phyloP scores from a whole-genome alignment of 768 basidiomycete species.

The Auricularia auricula-judae region DNA sequence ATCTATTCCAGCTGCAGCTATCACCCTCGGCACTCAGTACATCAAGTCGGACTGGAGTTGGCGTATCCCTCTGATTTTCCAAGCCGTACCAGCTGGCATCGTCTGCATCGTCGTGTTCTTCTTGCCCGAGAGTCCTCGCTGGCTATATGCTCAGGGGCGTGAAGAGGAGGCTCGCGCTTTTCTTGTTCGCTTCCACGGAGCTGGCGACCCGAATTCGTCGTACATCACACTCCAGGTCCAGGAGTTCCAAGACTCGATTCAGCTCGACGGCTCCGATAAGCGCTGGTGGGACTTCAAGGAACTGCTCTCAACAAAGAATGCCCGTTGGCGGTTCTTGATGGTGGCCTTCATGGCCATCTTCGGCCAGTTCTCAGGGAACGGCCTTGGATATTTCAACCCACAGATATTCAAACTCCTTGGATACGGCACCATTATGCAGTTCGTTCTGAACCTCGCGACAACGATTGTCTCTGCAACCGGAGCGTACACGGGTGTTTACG shows the following conservation, averaged over 20 bases:
- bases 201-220: constrained; percentile 36
- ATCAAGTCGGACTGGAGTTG: constrained; percentile 35
- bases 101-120: constrained; percentile 21
- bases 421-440: constrained; percentile 16
- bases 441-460: constrained; percentile 24
- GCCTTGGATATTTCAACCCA: constrained; percentile 32
- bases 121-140: constrained; percentile 37
- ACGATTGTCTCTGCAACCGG: constrained; percentile 20
- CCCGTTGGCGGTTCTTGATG: constrained; percentile 28
- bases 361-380: constrained; percentile 47
- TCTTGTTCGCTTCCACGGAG: constrained; percentile 42
- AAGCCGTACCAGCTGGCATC: constrained; percentile 34
- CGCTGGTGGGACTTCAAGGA: constrained; percentile 45
- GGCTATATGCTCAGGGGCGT: constrained; percentile 39
- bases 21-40: constrained; percentile 14
- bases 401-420: constrained; percentile 15
- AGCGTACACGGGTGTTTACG: constrained; percentile 17
- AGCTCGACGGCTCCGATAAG: constrained; percentile 42
- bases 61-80: constrained; percentile 43
- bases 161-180: constrained; percentile 37
- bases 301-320: constrained; percentile 34
- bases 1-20: constrained; percentile 11
- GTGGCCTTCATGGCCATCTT: constrained; percentile 28
- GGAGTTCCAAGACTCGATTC: constrained; percentile 41
- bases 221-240: constrained; percentile 40